These are phyloP conservation scores for Austroboletus rostrupii DNA, from an alignment of 1,284 basidiomycete species.

Conservation along the genomic window DNA sequence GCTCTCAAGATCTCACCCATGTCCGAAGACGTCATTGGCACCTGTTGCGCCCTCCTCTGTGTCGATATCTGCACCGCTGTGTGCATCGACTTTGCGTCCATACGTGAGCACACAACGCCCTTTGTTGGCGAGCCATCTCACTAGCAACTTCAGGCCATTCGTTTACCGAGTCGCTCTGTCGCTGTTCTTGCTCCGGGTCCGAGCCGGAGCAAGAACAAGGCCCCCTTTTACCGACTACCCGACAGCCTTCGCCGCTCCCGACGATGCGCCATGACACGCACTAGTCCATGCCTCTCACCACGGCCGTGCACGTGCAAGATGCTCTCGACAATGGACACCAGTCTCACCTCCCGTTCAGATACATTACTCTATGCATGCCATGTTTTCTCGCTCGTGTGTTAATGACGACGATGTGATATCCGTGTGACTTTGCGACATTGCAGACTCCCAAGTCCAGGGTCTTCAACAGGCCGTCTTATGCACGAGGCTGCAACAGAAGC, in stretches of 20 bases:
- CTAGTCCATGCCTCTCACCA: background rate
- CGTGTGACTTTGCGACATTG: too few relatives aligned
- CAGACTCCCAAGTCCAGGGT: too few relatives aligned
- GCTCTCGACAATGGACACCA: background rate
- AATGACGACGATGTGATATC: too few relatives aligned
- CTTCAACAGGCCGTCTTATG: background rate
- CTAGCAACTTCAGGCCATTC: conserved; percentile 12
- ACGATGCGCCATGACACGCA: conserved; percentile 17
- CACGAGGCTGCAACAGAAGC: background rate
- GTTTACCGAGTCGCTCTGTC: conserved; percentile 26
- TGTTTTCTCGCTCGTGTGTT: too few relatives aligned
- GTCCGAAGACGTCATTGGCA: conserved; percentile 19
- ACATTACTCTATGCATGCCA: too few relatives aligned
- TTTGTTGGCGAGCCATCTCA: background rate
- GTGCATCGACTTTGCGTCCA: conserved; percentile 22
- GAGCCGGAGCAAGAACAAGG: conserved; percentile 14
- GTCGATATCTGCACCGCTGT: conserved; percentile 23
- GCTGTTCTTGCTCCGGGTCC: conserved; percentile 16
- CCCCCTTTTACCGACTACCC: conserved; percentile 20
- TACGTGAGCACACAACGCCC: conserved; percentile 11
- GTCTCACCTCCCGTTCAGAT: background rate
- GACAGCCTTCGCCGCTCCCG: conserved; percentile 22
- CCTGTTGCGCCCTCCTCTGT: conserved; percentile 24
- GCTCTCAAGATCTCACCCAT: conserved; percentile 5
- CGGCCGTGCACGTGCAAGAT: background rate